Conservation (phyloP, 306 rosid genomes). For the Betula pendula region DNA sequence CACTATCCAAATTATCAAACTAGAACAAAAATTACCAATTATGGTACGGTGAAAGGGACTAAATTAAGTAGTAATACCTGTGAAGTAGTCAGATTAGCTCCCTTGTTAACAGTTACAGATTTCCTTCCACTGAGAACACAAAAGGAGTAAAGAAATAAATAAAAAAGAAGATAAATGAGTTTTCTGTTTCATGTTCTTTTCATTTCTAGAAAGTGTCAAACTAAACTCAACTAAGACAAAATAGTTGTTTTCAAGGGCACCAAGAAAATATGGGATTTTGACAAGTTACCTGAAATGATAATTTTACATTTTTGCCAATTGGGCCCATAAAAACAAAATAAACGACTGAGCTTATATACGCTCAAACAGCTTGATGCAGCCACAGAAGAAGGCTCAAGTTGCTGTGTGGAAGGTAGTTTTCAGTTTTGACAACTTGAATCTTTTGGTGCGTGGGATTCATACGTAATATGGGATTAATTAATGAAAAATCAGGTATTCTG, state of each 20-base stretch:
- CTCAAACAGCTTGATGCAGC: background rate
- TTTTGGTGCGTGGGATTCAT: too few relatives aligned
- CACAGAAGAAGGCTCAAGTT: too few relatives aligned
- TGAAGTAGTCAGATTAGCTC: conserved; percentile 23
- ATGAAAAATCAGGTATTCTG: too few relatives aligned
- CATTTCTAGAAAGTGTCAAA: background rate
- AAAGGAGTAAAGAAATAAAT: conserved; percentile 14
- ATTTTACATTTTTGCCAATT: background rate
- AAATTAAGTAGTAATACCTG: conserved; percentile 53
- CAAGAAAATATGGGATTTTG: too few relatives aligned
- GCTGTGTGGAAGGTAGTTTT: too few relatives aligned
- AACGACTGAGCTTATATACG: background rate
- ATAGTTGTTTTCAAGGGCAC: background rate
- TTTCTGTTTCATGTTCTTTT: background rate
- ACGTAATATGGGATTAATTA: too few relatives aligned
- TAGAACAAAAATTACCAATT: background rate
- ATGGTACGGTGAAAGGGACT: conserved; percentile 16
- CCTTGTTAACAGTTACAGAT: conserved; percentile 38
- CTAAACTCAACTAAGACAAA: background rate
- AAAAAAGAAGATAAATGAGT: background rate
- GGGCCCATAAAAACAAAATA: background rate
- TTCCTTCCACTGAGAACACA: conserved; percentile 36
- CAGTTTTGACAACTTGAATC: too few relatives aligned
- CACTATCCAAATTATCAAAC: conserved; percentile 16
- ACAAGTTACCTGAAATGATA: too few relatives aligned